Percentiles rank a stretch among this genome's conserved stretches.
Conservation (phyloP, 2,329 filamentous ascomycete genomes). For the Amauroascus verrucosus region DNA sequence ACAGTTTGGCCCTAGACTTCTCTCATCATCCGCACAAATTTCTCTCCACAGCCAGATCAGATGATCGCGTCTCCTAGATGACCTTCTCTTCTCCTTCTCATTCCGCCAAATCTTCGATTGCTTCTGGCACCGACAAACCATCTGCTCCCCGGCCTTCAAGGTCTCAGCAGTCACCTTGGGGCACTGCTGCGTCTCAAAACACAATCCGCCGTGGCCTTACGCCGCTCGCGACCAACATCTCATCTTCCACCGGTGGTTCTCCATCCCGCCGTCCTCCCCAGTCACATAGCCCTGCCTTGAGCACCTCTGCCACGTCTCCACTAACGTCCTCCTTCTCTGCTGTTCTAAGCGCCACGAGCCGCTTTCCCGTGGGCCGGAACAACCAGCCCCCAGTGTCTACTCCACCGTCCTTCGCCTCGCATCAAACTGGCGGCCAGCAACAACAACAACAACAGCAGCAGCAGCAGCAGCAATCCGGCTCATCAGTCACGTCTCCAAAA, state of each 20-base stretch:
- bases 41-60: constrained; percentile 36
- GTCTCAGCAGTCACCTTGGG: constrained; percentile 48
- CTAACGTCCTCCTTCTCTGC: constrained; percentile 45
- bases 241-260: constrained; percentile 33
- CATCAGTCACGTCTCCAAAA: constrained; percentile 48
- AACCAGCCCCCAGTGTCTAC: constrained; percentile 46
- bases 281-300: constrained; percentile 41
- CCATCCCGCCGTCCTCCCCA: constrained; percentile 37
- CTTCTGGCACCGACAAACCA: constrained; percentile 41
- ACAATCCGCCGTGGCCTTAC: constrained; percentile 47
- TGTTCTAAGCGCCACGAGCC: constrained; percentile 41
- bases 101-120: constrained; percentile 44
- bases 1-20: constrained; percentile 5
- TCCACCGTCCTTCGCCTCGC: constrained; percentile 45
- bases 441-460: constrained; percentile 31
- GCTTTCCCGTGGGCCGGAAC: constrained; percentile 42
- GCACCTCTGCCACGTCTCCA: constrained; percentile 42
- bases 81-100: constrained; percentile 45
- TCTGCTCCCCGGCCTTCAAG: constrained; percentile 33
- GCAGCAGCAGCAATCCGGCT: constrained; percentile 36
- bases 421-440: constrained; percentile 45
- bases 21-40: constrained; percentile 15
- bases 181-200: constrained; percentile 45
- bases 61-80: constrained; percentile 47
- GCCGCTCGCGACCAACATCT: constrained; percentile 47